Base-by-base conservation (phyloP, 495 filamentous ascomycete genomes). In the Penicillium turbatum region DNA sequence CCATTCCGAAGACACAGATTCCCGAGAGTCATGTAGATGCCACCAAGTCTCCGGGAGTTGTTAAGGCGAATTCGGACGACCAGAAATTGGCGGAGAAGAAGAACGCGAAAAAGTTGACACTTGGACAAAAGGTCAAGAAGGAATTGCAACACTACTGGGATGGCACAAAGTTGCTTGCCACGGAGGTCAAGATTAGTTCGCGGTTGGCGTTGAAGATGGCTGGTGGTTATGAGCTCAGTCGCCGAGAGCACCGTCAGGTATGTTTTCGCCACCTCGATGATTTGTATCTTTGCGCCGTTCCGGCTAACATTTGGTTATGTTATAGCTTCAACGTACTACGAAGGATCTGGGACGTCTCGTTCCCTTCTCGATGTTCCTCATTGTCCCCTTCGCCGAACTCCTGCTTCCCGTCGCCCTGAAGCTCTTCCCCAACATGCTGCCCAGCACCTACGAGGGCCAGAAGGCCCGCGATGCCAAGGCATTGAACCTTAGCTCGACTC, bases 71-170 rank as follows among this genome's bases (percentile, higher is more conserved):
- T 17, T 1, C 39, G 52, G 68, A 72, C 3, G 75, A 79, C 34
- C 79, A 82, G 63, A 82, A 81, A 60, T 63, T 70, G 9, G 70
- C 68, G 16, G 82, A 82, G 50, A 89, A 92, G 68, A 87, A 90
- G 67, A 87, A 87, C 52, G 77, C 86, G 66, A 87, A 87, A 73
- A 95, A 93, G 60, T 74, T 95, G 73, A 95, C 95, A 0, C 35
- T 97, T 3, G 84, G 81, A 68, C 90, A 97, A 66, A 95, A 90
- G 76, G 80, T 97, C 61, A 97, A 95, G 79, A 88, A 89, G 65
- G 93, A 97, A 66, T 76, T 78, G 13, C 81, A 85, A 55, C 93
- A 99, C 69, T 99, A 97, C 74, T 97, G 93, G 93, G 93, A 99
- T 79, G 93, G 93, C 34, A 99, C 92, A n/a, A 99, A 99, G 71